Percentiles rank a stretch among this genome's conserved stretches.
Conservation (phyloP, 2,329 filamentous ascomycete genomes). For the Penicillium sp. region DNA sequence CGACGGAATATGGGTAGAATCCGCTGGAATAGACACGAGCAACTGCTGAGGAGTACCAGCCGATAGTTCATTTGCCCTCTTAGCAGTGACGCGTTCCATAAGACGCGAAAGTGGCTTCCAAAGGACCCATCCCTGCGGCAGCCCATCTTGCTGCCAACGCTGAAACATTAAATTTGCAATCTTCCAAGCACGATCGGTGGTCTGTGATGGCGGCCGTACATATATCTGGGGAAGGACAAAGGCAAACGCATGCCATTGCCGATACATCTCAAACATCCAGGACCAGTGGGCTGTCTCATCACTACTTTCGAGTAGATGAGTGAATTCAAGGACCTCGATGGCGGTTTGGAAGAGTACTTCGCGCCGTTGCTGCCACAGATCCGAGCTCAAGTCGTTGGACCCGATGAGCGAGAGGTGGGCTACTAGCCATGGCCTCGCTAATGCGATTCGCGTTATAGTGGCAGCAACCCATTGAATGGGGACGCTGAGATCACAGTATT, state of each 20-base stretch:
- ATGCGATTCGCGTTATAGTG: conserved; percentile 12
- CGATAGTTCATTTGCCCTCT: not conserved
- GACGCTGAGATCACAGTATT: conserved; percentile 11
- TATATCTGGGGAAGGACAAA: not conserved
- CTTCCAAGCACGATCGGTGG: not conserved
- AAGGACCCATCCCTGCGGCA: not conserved
- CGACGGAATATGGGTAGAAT: not conserved
- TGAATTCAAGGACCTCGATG: not conserved
- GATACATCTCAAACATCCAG: conserved; percentile 1
- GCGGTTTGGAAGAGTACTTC: not conserved
- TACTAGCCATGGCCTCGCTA: conserved; percentile 12
- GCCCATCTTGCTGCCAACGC: not conserved
- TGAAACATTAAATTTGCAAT: not conserved
- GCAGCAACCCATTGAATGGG: conserved; percentile 20
- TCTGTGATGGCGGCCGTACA: not conserved
- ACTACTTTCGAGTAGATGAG: not conserved
- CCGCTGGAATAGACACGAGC: not conserved
- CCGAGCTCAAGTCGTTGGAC: not conserved
- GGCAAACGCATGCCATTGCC: not conserved
- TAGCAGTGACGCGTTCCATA: not conserved
- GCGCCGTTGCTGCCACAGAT: not conserved
- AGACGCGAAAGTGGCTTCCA: not conserved
- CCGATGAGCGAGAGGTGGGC: conserved; percentile 2
- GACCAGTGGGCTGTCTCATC: not conserved
- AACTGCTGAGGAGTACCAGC: not conserved